These are phyloP conservation scores for Solanum ossicruentum DNA, from an alignment of 257 asterid species.

Conservation along the genomic window DNA sequence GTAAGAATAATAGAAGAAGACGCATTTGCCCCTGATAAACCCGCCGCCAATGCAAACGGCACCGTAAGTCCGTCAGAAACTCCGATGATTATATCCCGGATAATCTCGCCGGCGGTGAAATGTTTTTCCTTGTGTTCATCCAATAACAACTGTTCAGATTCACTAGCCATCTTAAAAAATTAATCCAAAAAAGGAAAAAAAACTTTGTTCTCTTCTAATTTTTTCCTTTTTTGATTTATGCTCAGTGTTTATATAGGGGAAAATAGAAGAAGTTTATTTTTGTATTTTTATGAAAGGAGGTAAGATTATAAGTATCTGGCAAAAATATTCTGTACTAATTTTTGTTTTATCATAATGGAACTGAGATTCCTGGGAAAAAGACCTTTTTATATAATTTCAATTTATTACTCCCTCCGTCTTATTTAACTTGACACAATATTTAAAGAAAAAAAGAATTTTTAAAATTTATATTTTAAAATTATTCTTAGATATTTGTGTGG, in stretches of 20 bases:
- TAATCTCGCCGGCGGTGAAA: conserved; percentile 87
- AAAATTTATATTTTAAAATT: too few species aligned
- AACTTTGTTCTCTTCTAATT: neutral
- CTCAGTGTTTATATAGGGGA: neutral
- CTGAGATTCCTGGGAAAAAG: neutral
- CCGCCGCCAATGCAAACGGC: conserved; percentile 96
- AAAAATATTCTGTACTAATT: neutral
- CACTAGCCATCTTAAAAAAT: conserved; percentile 25
- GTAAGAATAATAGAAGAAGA: conserved; percentile 84
- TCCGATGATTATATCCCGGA: conserved; percentile 84
- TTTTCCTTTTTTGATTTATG: neutral
- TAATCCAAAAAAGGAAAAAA: neutral
- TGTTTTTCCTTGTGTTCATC: conserved; percentile 66
- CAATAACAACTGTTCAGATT: conserved; percentile 26
- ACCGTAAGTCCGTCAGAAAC: conserved; percentile 94
- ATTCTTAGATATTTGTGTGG: too few species aligned
- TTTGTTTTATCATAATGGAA: neutral
- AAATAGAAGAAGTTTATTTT: neutral
- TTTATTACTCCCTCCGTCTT: too few species aligned
- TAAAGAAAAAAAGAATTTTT: too few species aligned
- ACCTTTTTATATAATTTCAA: neutral
- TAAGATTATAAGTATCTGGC: neutral
- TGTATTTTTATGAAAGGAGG: neutral
- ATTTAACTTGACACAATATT: too few species aligned
- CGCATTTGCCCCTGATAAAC: conserved; percentile 89